Percentiles rank a stretch among this genome's conserved stretches.
phyloP scores from a whole-genome alignment of 768 basidiomycete species.

The Leccinum longicurvipes region DNA sequence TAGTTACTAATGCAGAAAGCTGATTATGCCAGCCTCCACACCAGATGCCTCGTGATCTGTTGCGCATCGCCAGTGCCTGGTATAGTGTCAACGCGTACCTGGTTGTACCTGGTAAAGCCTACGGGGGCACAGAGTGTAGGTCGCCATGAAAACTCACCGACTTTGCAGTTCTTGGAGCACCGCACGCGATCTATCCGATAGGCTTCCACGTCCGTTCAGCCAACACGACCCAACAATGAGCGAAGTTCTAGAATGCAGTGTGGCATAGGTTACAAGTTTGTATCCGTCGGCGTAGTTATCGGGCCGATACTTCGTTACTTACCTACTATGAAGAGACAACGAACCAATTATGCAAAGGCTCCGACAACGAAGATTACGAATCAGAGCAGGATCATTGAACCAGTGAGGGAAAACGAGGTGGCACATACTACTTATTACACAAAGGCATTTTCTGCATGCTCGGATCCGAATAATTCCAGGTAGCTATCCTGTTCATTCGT shows the following conservation, averaged over 20 bases:
- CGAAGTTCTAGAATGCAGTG: constrained; percentile 2
- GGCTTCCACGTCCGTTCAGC: not conserved
- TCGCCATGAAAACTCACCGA: not conserved
- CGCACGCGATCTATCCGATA: not conserved
- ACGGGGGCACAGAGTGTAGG: not conserved
- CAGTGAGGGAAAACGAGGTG: constrained; percentile 10
- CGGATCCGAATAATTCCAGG: not conserved
- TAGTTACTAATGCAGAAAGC: constrained; percentile 13
- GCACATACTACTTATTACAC: constrained; percentile 1
- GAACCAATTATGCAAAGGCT: not conserved
- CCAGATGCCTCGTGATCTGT: constrained; percentile 8
- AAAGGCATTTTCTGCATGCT: not conserved
- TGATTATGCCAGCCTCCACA: constrained; percentile 19
- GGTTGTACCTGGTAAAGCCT: not conserved
- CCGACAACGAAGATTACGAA: constrained; percentile 3
- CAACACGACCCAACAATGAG: not conserved
- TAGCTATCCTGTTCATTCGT: constrained; percentile 1
- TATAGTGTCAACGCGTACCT: constrained; percentile 9
- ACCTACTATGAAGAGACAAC: not conserved
- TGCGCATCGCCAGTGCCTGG: not conserved
- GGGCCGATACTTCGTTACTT: constrained; percentile 1
- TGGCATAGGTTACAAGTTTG: not conserved
- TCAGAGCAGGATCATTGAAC: constrained; percentile 1
- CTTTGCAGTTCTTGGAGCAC: not conserved
- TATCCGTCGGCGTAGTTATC: constrained; percentile 1